These are phyloP conservation scores for Sindora glabra DNA, from an alignment of 306 rosid species.

Conservation along the genomic window DNA sequence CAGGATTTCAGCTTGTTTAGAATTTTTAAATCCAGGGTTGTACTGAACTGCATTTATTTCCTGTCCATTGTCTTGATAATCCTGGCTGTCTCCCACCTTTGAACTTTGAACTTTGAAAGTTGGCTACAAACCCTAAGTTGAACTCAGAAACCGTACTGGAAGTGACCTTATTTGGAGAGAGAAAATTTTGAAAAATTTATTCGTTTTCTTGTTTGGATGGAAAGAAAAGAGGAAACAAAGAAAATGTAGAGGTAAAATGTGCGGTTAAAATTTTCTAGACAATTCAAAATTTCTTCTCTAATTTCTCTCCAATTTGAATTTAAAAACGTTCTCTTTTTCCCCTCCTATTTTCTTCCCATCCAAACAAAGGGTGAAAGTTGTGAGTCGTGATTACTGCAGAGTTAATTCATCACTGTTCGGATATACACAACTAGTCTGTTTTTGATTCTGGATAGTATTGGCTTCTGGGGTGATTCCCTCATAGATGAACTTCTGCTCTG, in stretches of 20 bases:
- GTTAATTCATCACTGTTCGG: neutral
- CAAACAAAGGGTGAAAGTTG: neutral
- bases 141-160: neutral
- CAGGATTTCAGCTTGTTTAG: neutral
- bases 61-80: neutral
- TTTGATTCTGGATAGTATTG: neutral
- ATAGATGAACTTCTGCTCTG: too few relatives aligned
- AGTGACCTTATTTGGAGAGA: slow-evolving; percentile 1
- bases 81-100: neutral
- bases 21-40: neutral
- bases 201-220: too few relatives aligned
- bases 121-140: neutral
- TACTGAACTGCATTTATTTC: neutral
- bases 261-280: too few relatives aligned
- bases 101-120: neutral
- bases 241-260: too few relatives aligned
- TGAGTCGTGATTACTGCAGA: too few relatives aligned
- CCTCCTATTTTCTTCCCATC: too few relatives aligned
- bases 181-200: too few relatives aligned
- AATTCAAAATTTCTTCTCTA: too few relatives aligned
- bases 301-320: too few relatives aligned
- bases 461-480: neutral
- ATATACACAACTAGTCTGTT: neutral
- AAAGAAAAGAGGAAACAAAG: too few relatives aligned
- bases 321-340: too few relatives aligned